A percentile compares a stretch with the other conserved stretches of the same genome.
Evolutionary conservation across 140 eudicot species (phyloP).

Genomic region (Oenanthe javanica): DNA sequence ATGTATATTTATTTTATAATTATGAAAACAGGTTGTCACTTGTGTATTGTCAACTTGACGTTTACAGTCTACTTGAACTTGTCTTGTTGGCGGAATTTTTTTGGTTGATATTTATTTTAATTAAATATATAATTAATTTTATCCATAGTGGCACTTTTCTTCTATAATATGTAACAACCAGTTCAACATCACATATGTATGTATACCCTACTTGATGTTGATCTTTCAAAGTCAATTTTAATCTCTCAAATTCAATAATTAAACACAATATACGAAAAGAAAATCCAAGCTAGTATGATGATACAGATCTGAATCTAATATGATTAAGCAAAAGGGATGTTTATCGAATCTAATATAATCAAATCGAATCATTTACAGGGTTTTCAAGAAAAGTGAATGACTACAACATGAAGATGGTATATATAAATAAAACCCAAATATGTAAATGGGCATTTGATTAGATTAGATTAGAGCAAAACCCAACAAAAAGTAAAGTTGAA

Average conservation of each 20-base stretch:
- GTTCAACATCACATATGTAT: neutral
- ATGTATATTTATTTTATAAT: neutral
- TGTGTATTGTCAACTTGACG: neutral
- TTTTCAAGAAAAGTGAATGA: too few species aligned
- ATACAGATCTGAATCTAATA: neutral
- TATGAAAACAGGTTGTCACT: neutral
- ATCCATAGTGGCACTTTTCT: neutral
- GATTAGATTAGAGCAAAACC: neutral
- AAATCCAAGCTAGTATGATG: neutral
- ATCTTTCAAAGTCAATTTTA: neutral
- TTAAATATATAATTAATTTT: too few species aligned
- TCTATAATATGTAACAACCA: neutral
- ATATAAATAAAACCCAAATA: neutral
- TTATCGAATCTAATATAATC: neutral
- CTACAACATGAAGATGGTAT: too few species aligned
- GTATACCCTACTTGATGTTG: neutral
- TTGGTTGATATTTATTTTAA: too few species aligned
- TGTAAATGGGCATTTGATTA: neutral
- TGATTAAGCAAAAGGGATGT: neutral
- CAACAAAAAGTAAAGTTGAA: too few species aligned
- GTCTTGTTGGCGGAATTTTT: neutral
- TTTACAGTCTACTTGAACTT: neutral
- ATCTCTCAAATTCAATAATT: neutral
- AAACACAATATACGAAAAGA: neutral
- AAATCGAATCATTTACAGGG: neutral